Conservation (phyloP, 768 basidiomycete species). For the Dendrothele bispora region DNA sequence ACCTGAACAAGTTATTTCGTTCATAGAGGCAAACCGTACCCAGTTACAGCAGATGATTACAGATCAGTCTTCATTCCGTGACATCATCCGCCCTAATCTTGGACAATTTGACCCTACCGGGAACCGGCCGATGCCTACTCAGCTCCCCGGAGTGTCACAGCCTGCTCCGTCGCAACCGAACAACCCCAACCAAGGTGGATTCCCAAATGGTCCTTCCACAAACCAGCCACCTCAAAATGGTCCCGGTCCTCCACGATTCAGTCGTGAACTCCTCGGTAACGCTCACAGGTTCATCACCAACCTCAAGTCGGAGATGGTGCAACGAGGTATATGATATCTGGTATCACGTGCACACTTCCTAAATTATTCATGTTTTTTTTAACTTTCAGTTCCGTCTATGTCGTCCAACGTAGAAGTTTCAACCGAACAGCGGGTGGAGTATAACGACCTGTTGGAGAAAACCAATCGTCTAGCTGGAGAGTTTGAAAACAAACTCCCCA, state of each 20-base stretch:
- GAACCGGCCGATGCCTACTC: background rate
- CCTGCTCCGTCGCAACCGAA: background rate
- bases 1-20: conserved; percentile 47
- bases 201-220: background rate
- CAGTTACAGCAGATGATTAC: conserved; percentile 38
- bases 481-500: conserved; percentile 49
- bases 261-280: conserved; percentile 1
- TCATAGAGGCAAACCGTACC: conserved; percentile 59
- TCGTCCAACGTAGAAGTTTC: conserved; percentile 42
- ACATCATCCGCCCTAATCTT: conserved; percentile 22
- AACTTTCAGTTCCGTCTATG: conserved; percentile 35
- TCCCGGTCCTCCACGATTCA: background rate
- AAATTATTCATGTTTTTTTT: conserved; percentile 10
- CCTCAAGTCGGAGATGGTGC: conserved; percentile 7
- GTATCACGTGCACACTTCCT: background rate
- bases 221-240: conserved; percentile 2
- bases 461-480: conserved; percentile 45
- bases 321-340: conserved; percentile 5
- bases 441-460: conserved; percentile 48
- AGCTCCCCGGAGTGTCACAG: too few species aligned
- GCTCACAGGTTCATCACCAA: conserved; percentile 9
- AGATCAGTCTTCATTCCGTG: conserved; percentile 38
- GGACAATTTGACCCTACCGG: background rate
- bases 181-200: background rate
- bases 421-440: conserved; percentile 55